Percentiles rank a stretch among this genome's conserved stretches.
phyloP scores from a whole-genome alignment of 2,329 filamentous ascomycete genomes.

The Penicillium olsonii region DNA sequence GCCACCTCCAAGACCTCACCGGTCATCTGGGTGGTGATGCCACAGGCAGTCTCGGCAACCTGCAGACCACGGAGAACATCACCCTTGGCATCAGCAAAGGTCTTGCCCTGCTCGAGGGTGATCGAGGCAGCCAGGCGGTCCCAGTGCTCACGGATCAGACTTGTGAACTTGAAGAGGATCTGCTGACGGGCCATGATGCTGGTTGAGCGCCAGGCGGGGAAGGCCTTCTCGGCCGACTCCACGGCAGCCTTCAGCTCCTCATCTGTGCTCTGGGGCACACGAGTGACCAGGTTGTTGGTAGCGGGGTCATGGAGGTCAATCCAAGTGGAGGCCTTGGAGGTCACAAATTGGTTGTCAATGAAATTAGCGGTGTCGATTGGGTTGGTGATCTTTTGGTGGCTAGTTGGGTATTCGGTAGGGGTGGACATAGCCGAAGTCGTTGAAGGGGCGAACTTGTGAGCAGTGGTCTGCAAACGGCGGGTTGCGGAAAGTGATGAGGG shows the following conservation, averaged over 20 bases:
- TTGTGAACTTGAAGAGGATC: conserved; percentile 68
- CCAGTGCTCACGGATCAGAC: conserved; percentile 65
- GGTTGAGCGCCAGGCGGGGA: conserved; percentile 62
- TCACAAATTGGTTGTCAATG: conserved; percentile 63
- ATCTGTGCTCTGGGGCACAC: conserved; percentile 66
- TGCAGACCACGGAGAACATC: conserved; percentile 67
- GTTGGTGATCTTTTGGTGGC: conserved; percentile 56
- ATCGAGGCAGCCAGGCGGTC: conserved; percentile 66
- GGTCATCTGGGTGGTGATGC: conserved; percentile 66
- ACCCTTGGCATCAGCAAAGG: conserved; percentile 66
- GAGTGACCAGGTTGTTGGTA: conserved; percentile 67
- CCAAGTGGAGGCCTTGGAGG: conserved; percentile 61
- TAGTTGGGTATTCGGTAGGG: conserved; percentile 57
- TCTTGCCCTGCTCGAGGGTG: conserved; percentile 69
- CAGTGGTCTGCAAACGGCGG: conserved; percentile 55
- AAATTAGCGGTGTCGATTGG: conserved; percentile 64
- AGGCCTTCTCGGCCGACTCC: conserved; percentile 63
- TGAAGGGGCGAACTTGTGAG: conserved; percentile 52
- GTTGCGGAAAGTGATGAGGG: conserved; percentile 27
- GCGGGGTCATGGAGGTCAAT: conserved; percentile 66
- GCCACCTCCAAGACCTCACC: conserved; percentile 69
- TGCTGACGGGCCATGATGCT: conserved; percentile 63
- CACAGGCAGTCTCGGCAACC: conserved; percentile 67
- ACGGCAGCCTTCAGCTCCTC: conserved; percentile 64
- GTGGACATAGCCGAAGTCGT: conserved; percentile 53